A percentile compares a stretch with the other conserved stretches of the same genome.
Conservation (phyloP, 2,329 filamentous ascomycete genomes). For the Monilinia vaccinii-corymbosi region DNA sequence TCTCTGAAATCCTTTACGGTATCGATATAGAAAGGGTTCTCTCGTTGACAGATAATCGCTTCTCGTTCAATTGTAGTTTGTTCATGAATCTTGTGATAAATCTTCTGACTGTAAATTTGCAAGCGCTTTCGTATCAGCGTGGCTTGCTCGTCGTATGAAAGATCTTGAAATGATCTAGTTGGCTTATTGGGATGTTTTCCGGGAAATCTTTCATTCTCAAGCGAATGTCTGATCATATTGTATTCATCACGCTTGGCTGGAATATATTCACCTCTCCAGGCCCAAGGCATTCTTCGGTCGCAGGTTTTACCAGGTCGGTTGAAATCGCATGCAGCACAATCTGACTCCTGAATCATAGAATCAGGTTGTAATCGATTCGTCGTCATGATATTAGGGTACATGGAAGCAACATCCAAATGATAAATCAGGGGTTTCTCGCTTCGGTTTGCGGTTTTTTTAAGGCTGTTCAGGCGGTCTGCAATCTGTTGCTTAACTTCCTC, state of each 20-base stretch:
- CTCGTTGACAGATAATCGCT: constrained; percentile 94
- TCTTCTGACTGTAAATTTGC: constrained; percentile 92
- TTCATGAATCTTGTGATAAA: constrained; percentile 98
- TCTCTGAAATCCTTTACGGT: constrained; percentile 95
- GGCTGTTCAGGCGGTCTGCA: constrained; percentile 53
- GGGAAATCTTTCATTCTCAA: constrained; percentile 90
- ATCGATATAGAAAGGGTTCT: constrained; percentile 97
- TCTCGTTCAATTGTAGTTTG: constrained; percentile 86
- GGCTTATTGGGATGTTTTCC: constrained; percentile 65
- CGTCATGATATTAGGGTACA: constrained; percentile 99
- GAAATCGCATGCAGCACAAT: constrained; percentile 97
- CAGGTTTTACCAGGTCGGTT: constrained; percentile 96
- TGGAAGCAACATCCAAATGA: constrained; percentile 95
- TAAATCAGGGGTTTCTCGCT: constrained; percentile 87
- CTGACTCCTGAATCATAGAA: constrained; percentile 96
- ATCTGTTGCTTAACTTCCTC: constrained; percentile 82
- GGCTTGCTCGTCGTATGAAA: constrained; percentile 76
- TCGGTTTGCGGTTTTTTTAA: constrained; percentile 78
- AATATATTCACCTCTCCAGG: constrained; percentile 95
- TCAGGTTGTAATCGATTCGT: constrained; percentile 95
- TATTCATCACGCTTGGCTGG: constrained; percentile 96
- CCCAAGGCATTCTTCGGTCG: constrained; percentile 88
- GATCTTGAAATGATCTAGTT: constrained; percentile 66
- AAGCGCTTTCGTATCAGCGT: constrained; percentile 73
- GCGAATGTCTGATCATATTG: constrained; percentile 92